These are phyloP conservation scores for Pterula multifida DNA, from an alignment of 1,284 basidiomycete species.

Conservation along the genomic window DNA sequence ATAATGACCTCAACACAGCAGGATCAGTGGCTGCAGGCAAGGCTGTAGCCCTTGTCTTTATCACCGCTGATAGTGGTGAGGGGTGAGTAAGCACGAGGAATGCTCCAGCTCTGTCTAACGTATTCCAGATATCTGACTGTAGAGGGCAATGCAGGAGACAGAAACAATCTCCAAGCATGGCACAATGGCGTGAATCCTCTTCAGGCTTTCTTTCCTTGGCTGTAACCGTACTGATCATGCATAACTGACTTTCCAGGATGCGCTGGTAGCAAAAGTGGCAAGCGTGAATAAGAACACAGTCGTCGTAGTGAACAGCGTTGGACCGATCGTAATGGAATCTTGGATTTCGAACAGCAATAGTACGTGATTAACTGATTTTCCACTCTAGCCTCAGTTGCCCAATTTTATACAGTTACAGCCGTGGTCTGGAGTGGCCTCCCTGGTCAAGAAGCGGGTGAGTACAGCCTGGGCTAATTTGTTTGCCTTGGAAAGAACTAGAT, in stretches of 20 bases:
- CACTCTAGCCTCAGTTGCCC: background rate
- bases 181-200: constrained; percentile 38
- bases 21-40: constrained; percentile 28
- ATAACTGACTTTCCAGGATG: constrained; percentile 26
- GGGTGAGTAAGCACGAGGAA: constrained; percentile 29
- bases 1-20: constrained; percentile 37
- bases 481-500: constrained; percentile 11
- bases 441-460: constrained; percentile 56
- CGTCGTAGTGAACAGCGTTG: constrained; percentile 67
- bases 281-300: constrained; percentile 52
- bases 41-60: constrained; percentile 44
- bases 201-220: constrained; percentile 13
- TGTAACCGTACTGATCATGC: background rate
- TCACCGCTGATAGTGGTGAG: constrained; percentile 40
- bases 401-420: constrained; percentile 30
- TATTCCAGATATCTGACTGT: background rate
- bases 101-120: background rate
- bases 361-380: constrained; percentile 18
- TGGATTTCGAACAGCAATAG: constrained; percentile 55
- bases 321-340: constrained; percentile 50
- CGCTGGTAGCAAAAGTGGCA: constrained; percentile 39
- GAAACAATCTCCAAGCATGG: constrained; percentile 62
- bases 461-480: too few relatives aligned
- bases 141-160: constrained; percentile 45
- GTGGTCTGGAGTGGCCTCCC: constrained; percentile 47